phyloP scores from a whole-genome alignment of 2,329 filamentous ascomycete species.

The Colletotrichum cereale region DNA sequence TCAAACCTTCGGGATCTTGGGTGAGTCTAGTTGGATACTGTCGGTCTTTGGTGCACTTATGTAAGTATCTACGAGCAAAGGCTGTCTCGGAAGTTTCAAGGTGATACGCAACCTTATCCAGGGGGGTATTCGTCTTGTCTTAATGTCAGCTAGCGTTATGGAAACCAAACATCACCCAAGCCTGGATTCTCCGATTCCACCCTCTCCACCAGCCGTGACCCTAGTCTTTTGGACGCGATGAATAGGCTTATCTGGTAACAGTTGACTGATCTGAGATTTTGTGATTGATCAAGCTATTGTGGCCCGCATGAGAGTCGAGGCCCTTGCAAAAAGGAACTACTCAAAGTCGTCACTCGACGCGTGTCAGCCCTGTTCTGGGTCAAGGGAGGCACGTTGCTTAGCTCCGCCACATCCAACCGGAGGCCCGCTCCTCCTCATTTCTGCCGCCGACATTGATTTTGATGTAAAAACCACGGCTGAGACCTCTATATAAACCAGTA shows the following conservation, averaged over 20 bases:
- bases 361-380: background rate
- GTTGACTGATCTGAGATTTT: conserved; percentile 8
- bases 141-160: background rate
- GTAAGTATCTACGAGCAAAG: background rate
- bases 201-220: conserved; percentile 9
- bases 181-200: conserved; percentile 1
- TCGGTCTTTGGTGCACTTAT: background rate
- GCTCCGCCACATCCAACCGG: too few relatives aligned
- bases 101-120: background rate
- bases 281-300: conserved; percentile 18
- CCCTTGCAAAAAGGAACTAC: background rate
- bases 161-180: conserved; percentile 9
- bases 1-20: too few relatives aligned
- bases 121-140: conserved; percentile 18
- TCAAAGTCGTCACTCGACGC: conserved; percentile 13
- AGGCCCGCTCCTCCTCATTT: too few relatives aligned
- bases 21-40: background rate
- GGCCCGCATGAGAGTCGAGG: background rate
- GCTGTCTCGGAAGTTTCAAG: background rate
- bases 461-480: too few relatives aligned
- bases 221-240: conserved; percentile 5
- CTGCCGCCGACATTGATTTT: too few relatives aligned
- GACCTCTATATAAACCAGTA: too few relatives aligned
- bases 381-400: background rate
- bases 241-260: conserved; percentile 7